Evolutionary conservation across 768 basidiomycete genomes (phyloP).

Genomic region (Boletus vermiculosoides): DNA sequence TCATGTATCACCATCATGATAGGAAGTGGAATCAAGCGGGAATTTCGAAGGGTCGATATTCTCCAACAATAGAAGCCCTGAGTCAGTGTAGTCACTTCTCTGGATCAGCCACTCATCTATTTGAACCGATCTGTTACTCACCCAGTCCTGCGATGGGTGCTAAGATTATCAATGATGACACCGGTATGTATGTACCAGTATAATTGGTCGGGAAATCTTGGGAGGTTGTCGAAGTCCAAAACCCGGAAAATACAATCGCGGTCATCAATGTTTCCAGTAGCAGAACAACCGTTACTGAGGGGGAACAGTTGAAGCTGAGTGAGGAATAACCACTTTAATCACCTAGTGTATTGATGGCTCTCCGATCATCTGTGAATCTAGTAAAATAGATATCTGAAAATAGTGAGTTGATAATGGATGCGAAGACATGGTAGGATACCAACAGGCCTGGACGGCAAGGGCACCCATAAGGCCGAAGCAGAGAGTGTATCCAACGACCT

Average conservation of each 20-base stretch:
- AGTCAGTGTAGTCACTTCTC: constrained; percentile 12
- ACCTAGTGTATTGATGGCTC: constrained; percentile 17
- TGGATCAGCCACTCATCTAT: background rate
- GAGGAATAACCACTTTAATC: constrained; percentile 5
- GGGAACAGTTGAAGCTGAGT: no score
- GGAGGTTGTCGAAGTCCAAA: constrained; percentile 3
- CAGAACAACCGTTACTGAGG: constrained; percentile 6
- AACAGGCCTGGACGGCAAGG: no score
- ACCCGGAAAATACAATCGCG: constrained; percentile 7
- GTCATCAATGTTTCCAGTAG: constrained; percentile 19
- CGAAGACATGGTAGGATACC: no score
- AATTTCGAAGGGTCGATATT: constrained; percentile 5
- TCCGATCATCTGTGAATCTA: constrained; percentile 15
- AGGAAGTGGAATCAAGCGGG: no score
- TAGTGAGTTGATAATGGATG: background rate
- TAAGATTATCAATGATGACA: no score
- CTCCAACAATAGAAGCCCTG: constrained; percentile 27
- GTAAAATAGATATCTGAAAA: constrained; percentile 20
- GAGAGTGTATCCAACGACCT: no score
- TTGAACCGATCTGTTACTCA: background rate
- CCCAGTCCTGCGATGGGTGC: constrained; percentile 16
- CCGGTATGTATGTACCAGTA: no score
- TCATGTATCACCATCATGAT: no score
- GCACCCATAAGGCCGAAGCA: no score
- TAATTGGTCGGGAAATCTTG: no score